phyloP scores from a whole-genome alignment of 208 protist species.

The Leishmania guyanensis region DNA sequence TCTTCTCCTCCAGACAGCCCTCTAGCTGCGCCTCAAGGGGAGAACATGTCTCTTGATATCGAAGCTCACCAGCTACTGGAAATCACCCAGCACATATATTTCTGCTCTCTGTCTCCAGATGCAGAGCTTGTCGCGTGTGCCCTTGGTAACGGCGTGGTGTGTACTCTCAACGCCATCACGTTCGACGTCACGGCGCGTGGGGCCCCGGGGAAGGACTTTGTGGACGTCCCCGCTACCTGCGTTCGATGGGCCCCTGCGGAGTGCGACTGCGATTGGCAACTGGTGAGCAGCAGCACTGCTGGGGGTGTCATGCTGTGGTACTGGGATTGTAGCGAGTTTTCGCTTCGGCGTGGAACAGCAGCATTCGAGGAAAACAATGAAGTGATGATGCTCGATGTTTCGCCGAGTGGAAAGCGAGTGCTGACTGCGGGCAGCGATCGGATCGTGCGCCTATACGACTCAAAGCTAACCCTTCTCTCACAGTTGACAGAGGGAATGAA shows the following conservation, averaged over 20 bases:
- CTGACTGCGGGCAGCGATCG: slow-evolving; percentile 87
- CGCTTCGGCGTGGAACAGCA: slow-evolving; percentile 22
- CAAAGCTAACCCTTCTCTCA: slow-evolving; percentile 35
- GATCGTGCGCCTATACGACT: slow-evolving; percentile 78
- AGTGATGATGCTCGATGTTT: slow-evolving; percentile 67
- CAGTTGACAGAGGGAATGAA: slow-evolving; percentile 42
- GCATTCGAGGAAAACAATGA: slow-evolving; percentile 73
- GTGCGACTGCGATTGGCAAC: slow-evolving; percentile 19
- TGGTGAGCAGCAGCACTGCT: slow-evolving; percentile 60
- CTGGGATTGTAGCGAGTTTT: slow-evolving; percentile 37
- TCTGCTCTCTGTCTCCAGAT: slow-evolving; percentile 46
- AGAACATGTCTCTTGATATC: slow-evolving; percentile 20
- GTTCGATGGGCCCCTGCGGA: slow-evolving; percentile 57
- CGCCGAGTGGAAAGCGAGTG: slow-evolving; percentile 45
- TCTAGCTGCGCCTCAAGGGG: neutral
- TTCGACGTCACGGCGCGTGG: slow-evolving; percentile 26
- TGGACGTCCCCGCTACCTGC: slow-evolving; percentile 53
- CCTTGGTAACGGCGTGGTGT: slow-evolving; percentile 55
- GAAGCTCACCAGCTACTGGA: slow-evolving; percentile 18
- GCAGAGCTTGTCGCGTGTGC: slow-evolving; percentile 55
- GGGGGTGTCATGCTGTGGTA: slow-evolving; percentile 73
- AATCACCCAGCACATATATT: slow-evolving; percentile 44
- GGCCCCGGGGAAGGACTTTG: slow-evolving; percentile 34
- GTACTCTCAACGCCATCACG: slow-evolving; percentile 41
- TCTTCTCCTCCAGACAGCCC: neutral